phyloP scores from a whole-genome alignment of 139 green algal species.

The Tetraselmis chui region DNA sequence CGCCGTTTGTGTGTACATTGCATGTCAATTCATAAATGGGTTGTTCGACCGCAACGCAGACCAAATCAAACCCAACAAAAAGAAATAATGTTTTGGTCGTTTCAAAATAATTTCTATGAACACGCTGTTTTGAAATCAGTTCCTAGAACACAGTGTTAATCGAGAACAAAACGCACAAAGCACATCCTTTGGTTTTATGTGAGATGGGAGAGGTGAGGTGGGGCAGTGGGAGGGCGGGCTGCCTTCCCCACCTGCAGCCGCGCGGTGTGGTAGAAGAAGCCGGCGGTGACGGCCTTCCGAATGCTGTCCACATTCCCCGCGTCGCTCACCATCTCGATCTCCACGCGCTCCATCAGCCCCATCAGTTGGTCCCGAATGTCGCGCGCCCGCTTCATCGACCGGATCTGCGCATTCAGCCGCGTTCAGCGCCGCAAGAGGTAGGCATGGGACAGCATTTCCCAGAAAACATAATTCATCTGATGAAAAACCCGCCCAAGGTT shows the following conservation, averaged over 20 bases:
- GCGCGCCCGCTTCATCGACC: constrained; percentile 89
- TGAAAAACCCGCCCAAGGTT: no score
- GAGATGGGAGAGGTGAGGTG: background rate
- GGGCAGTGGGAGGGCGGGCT: background rate
- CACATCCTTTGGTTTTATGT: no score
- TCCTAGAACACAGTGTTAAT: no score
- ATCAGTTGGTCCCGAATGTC: constrained; percentile 96
- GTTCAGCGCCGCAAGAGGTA: background rate
- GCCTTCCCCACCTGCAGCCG: background rate
- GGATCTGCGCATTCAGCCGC: no score
- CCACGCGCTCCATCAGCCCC: constrained; percentile 90
- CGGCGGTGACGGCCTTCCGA: constrained; percentile 57
- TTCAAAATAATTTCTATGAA: no score
- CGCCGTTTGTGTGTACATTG: no score
- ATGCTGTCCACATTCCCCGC: constrained; percentile 60
- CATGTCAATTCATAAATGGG: no score
- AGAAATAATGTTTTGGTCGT: no score
- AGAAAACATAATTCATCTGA: background rate
- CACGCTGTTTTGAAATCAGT: no score
- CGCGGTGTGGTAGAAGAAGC: constrained; percentile 94
- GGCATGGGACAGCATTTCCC: background rate
- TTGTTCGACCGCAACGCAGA: no score
- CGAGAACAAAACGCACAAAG: no score
- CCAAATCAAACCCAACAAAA: no score
- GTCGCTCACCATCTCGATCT: constrained; percentile 82